Conservation (phyloP, 1,284 basidiomycete genomes). For the Stereum hirsutum region DNA sequence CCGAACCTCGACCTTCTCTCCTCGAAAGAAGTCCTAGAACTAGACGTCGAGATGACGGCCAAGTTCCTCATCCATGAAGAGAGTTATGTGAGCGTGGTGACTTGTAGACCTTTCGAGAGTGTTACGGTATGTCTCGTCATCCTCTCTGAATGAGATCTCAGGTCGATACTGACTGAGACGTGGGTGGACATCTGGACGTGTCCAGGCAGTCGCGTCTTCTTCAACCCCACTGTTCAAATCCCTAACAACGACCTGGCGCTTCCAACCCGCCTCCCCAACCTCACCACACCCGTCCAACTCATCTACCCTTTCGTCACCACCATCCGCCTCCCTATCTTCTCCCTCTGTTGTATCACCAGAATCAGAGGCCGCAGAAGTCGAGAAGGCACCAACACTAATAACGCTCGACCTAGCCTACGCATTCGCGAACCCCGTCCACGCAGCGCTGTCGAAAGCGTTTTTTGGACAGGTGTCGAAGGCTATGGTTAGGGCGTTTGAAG, state of each 20-base stretch:
- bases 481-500: conserved; percentile 92
- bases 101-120: conserved; percentile 64
- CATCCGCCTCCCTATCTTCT: conserved; percentile 8
- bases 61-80: conserved; percentile 87
- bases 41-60: conserved; percentile 83
- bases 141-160: background rate
- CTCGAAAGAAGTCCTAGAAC: conserved; percentile 15
- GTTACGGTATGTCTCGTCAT: conserved; percentile 56
- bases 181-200: background rate
- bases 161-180: background rate
- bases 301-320: conserved; percentile 6
- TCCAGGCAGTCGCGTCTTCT: conserved; percentile 68
- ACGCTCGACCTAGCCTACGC: conserved; percentile 79
- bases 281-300: conserved; percentile 30
- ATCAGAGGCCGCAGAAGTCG: conserved; percentile 11
- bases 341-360: no score
- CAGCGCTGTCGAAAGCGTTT: conserved; percentile 72
- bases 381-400: conserved; percentile 54
- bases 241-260: conserved; percentile 77
- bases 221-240: conserved; percentile 82
- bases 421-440: conserved; percentile 84
- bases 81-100: conserved; percentile 82
- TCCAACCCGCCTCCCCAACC: conserved; percentile 44
- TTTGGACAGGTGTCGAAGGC: conserved; percentile 81
- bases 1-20: background rate